Base-by-base conservation (phyloP, 2,329 filamentous ascomycete species). In the Ophiostoma ips region DNA sequence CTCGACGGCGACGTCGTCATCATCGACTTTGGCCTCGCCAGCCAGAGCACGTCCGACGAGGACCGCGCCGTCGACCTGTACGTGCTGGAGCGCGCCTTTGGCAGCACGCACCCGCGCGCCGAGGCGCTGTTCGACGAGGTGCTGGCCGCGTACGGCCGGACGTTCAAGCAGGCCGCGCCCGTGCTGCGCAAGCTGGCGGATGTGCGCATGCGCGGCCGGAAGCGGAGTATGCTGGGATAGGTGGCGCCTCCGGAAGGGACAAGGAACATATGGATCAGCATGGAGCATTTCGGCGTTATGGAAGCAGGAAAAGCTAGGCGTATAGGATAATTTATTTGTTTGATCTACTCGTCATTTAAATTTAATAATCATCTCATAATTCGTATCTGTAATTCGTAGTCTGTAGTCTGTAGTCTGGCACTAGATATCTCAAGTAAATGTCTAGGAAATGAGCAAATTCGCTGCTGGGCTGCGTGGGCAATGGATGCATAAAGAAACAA, bases 21-120 rank as follows among this genome's bases (percentile, higher is more conserved):
- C 35, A 96, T 96, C 63, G 92, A 98, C 68, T 94, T 98, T 61
- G 92, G 92, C 0, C 77, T 98, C 18, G 88, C 89, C 13, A 83
- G 77, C 58, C 84, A 90, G 66, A 86, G 81, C 54, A 68, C 78
- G 16, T 80, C 85, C 56, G 90, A 95, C 50, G 92, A 98, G 67
- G 92, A 98, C 63, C 77, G 89, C 50, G 92, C 92, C 0, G 92
- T 98, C 36, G 92, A 98, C 69, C 66, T 98, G 50, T 98, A 98
- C 65, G 92, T 98, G 11, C 71, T 98, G 44, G 92, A 98, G 66
- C 73, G 92, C 49, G 92, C 92, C 1, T 96, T 96, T 71, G 85
- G 83, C 19, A 95, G 88, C 61, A 96, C 92, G 34, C 92, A 98
- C 70, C 90, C 92, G 1, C 77, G 81, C 47, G 87, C 88, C 1